Evolutionary conservation across 1,284 basidiomycete species (phyloP).

Genomic region (Rhodotorula sp.): DNA sequence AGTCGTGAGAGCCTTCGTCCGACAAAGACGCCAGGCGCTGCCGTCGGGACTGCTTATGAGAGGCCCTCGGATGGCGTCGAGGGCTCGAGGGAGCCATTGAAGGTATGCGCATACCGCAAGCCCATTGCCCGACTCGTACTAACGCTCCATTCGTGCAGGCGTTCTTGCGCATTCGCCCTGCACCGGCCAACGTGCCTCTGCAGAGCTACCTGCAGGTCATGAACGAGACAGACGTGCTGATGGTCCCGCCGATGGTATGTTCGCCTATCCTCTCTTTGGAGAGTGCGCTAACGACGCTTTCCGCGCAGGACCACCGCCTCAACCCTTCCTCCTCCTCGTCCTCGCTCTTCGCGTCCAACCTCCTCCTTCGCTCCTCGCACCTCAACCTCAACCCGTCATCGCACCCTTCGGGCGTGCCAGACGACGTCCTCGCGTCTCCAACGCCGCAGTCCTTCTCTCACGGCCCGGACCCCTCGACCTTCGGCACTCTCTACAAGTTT

Average conservation of each 20-base stretch:
- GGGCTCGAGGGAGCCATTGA: conserved; percentile 44
- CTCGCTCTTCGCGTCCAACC: conserved; percentile 17
- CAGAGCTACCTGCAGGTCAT: conserved; percentile 51
- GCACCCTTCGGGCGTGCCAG: conserved; percentile 25
- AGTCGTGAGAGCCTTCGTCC: conserved; percentile 19
- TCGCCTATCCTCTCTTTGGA: neutral
- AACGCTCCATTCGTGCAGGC: conserved; percentile 44
- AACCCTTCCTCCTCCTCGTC: conserved; percentile 33
- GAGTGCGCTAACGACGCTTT: neutral
- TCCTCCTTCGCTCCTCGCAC: conserved; percentile 23
- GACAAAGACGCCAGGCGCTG: conserved; percentile 2
- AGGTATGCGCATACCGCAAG: conserved; percentile 34
- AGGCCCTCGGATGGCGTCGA: conserved; percentile 13
- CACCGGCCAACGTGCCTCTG: conserved; percentile 43
- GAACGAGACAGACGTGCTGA: conserved; percentile 55
- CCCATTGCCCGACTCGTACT: neutral
- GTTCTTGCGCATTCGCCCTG: conserved; percentile 53
- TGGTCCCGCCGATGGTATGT: conserved; percentile 55
- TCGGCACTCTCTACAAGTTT: conserved; percentile 48
- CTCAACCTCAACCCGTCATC: conserved; percentile 31
- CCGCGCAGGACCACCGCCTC: conserved; percentile 48
- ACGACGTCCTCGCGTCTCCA: conserved; percentile 23
- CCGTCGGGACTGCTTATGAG: neutral
- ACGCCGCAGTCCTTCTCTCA: conserved; percentile 24
- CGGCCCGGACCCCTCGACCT: conserved; percentile 7